A percentile compares a stretch with the other conserved stretches of the same genome.
Evolutionary conservation across 108 stramenopile genomes (phyloP).

Genomic region (Fistulifera pelliculosa): DNA sequence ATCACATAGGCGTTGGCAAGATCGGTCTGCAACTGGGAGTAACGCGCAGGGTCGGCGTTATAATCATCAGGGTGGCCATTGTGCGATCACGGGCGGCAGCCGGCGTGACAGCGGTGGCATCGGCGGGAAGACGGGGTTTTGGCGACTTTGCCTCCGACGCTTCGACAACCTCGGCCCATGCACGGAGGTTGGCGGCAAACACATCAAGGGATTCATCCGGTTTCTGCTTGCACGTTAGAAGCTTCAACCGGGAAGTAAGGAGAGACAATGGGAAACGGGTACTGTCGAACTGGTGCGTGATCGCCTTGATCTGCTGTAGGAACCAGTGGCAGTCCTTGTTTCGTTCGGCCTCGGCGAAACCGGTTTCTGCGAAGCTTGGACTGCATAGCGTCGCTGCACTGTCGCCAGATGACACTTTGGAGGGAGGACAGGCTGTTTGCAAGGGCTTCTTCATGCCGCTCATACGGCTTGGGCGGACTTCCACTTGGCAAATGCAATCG

Average conservation of each 20-base stretch:
- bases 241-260: background rate
- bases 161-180: slow-evolving; percentile 8
- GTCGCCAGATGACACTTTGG: too few relatives aligned
- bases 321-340: background rate
- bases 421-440: too few relatives aligned
- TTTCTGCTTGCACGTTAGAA: slow-evolving; percentile 2
- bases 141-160: background rate
- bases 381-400: too few relatives aligned
- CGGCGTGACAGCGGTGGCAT: slow-evolving; percentile 5
- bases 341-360: too few relatives aligned
- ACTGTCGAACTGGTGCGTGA: background rate
- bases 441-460: too few relatives aligned
- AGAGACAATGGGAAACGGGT: background rate
- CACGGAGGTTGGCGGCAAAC: slow-evolving; percentile 13
- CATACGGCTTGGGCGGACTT: too few relatives aligned
- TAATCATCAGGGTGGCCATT: slow-evolving; percentile 9
- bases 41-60: slow-evolving; percentile 9
- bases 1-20: background rate
- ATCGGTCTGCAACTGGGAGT: background rate
- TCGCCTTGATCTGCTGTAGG: background rate
- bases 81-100: background rate
- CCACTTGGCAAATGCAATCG: too few relatives aligned
- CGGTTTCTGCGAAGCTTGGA: too few relatives aligned
- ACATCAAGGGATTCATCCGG: background rate
- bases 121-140: background rate